Percentiles rank a stretch among this genome's conserved stretches.
Conservation (phyloP, 306 rosid species). For the Aeschynomene evenia region DNA sequence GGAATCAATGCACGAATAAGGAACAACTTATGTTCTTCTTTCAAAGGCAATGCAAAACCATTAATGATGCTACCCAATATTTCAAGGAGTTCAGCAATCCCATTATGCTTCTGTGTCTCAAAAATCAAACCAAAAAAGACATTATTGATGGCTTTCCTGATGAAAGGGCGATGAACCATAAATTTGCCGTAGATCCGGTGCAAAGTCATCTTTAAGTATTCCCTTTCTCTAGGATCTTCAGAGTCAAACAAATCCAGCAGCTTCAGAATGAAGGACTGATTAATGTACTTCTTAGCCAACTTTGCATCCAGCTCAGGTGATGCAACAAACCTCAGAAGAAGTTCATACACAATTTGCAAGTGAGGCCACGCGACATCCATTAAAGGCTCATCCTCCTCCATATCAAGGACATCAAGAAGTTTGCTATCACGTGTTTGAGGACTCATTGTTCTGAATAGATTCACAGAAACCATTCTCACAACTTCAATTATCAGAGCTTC, state of each 20-base stretch:
- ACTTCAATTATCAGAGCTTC: constrained; percentile 58
- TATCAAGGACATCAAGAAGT: constrained; percentile 53
- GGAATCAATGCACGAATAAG: constrained; percentile 63
- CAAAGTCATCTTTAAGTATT: constrained; percentile 58
- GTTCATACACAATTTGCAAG: constrained; percentile 64
- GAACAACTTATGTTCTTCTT: constrained; percentile 72
- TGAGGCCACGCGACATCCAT: constrained; percentile 77
- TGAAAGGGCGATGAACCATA: constrained; percentile 71
- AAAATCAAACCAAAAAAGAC: constrained; percentile 55
- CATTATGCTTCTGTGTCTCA: constrained; percentile 78
- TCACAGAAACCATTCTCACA: constrained; percentile 56
- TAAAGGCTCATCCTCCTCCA: constrained; percentile 68
- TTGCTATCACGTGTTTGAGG: constrained; percentile 63
- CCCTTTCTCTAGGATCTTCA: constrained; percentile 69
- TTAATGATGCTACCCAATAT: constrained; percentile 56
- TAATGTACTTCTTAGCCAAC: constrained; percentile 60
- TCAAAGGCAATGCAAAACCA: constrained; percentile 65
- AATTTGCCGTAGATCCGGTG: constrained; percentile 53
- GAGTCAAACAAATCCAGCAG: constrained; percentile 68
- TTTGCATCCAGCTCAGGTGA: constrained; percentile 67
- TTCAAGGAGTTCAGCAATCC: constrained; percentile 39
- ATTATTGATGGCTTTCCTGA: constrained; percentile 62
- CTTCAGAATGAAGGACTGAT: constrained; percentile 59
- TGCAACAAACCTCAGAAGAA: constrained; percentile 60
- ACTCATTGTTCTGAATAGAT: constrained; percentile 55